These are phyloP conservation scores for Fusarium humuli DNA, from an alignment of 2,329 filamentous ascomycete species.

Conservation along the genomic window DNA sequence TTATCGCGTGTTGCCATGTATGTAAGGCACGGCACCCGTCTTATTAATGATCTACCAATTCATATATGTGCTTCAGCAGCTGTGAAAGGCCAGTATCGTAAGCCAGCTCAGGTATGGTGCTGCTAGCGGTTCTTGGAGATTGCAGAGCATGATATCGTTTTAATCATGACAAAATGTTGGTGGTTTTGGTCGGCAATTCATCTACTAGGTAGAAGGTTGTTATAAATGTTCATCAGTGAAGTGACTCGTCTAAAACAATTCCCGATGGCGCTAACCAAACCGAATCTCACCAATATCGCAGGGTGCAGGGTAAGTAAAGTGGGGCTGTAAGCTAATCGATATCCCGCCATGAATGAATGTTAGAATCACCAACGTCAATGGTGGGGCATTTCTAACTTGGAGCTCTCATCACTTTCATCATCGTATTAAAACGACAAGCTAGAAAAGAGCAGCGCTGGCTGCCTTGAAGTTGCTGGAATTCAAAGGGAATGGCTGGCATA, in stretches of 20 bases:
- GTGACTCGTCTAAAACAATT: background rate
- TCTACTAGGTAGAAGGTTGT: background rate
- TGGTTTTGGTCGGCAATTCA: background rate
- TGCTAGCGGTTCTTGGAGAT: background rate
- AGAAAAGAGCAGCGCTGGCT: slow-evolving; percentile 9
- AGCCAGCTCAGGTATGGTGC: background rate
- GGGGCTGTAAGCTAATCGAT: slow-evolving; percentile 15
- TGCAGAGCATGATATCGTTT: background rate
- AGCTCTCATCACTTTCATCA: slow-evolving; percentile 35
- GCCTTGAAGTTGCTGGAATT: slow-evolving; percentile 3
- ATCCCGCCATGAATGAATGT: slow-evolving; percentile 22
- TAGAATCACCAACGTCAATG: slow-evolving; percentile 42
- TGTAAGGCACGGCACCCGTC: slow-evolving; percentile 48
- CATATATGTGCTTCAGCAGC: slow-evolving; percentile 19
- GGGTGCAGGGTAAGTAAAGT: slow-evolving; percentile 26
- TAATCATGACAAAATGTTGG: background rate
- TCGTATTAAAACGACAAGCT: slow-evolving; percentile 1
- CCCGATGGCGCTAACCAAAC: background rate
- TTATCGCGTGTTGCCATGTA: slow-evolving; percentile 56
- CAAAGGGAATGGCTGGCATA: slow-evolving; percentile 50
- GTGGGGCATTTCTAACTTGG: slow-evolving; percentile 41
- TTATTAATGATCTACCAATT: slow-evolving; percentile 50
- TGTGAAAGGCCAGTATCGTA: background rate
- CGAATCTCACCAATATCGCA: background rate
- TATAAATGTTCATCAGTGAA: background rate